Conservation (phyloP, 2,329 filamentous ascomycete species). For the Arthrobotrys sphaeroides region DNA sequence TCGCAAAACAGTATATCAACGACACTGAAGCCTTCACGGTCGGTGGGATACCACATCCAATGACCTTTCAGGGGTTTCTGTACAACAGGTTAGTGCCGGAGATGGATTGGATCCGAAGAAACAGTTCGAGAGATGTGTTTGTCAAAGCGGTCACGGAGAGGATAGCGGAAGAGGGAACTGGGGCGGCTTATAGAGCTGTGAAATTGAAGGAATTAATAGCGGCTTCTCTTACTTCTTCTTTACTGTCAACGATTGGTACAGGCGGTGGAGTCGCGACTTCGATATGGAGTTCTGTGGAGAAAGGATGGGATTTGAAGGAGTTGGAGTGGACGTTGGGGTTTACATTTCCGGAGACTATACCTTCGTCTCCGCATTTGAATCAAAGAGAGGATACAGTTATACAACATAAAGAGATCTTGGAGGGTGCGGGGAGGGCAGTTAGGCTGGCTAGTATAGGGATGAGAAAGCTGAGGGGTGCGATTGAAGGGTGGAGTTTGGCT, state of each 20-base stretch:
- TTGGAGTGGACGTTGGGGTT: slow-evolving; percentile 93
- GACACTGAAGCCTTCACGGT: slow-evolving; percentile 78
- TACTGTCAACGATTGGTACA: neutral
- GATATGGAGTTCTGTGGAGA: slow-evolving; percentile 82
- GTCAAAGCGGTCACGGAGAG: slow-evolving; percentile 75
- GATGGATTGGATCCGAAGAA: slow-evolving; percentile 72
- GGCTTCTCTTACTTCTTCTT: slow-evolving; percentile 5
- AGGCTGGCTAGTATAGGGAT: slow-evolving; percentile 59
- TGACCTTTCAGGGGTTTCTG: slow-evolving; percentile 77
- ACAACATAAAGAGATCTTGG: slow-evolving; percentile 68
- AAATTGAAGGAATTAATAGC: slow-evolving; percentile 84
- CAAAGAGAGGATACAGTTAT: slow-evolving; percentile 65
- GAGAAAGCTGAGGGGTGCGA: slow-evolving; percentile 55
- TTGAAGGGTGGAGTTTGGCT: slow-evolving; percentile 57
- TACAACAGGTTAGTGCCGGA: slow-evolving; percentile 68
- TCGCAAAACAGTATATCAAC: slow-evolving; percentile 71
- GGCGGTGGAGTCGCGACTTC: slow-evolving; percentile 62
- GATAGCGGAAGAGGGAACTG: slow-evolving; percentile 71
- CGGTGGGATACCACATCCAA: slow-evolving; percentile 88
- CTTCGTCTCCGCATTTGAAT: slow-evolving; percentile 63
- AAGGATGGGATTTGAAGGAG: slow-evolving; percentile 67
- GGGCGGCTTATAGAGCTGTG: slow-evolving; percentile 73
- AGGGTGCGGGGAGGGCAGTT: slow-evolving; percentile 64
- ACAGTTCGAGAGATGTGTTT: slow-evolving; percentile 81
- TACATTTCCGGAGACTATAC: slow-evolving; percentile 71